These are phyloP conservation scores for Pisolithus marmoratus DNA, from an alignment of 768 basidiomycete species.

Conservation along the genomic window DNA sequence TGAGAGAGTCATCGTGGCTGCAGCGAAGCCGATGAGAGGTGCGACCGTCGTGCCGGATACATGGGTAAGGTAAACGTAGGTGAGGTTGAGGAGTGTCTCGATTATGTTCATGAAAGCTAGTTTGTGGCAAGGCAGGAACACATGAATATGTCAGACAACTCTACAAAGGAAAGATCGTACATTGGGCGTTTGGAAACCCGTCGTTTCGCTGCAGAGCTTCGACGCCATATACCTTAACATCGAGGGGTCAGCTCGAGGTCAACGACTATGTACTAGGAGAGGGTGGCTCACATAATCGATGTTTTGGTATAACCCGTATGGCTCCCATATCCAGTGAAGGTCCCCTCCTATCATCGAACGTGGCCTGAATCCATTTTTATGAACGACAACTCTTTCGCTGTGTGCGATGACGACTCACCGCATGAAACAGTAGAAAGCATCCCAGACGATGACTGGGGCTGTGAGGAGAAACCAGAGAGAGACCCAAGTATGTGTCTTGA, in stretches of 20 bases:
- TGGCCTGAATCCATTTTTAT: constrained; percentile 46
- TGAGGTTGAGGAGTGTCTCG: constrained; percentile 69
- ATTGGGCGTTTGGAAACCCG: constrained; percentile 85
- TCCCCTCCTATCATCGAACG: constrained; percentile 85
- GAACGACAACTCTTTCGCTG: neutral
- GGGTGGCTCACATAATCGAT: constrained; percentile 37
- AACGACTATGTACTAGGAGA: constrained; percentile 5
- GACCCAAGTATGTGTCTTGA: constrained; percentile 52
- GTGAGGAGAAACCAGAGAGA: constrained; percentile 62
- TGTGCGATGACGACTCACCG: constrained; percentile 43
- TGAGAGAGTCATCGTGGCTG: constrained; percentile 71
- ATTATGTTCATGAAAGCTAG: constrained; percentile 73
- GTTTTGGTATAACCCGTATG: constrained; percentile 75
- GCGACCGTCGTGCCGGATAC: constrained; percentile 56
- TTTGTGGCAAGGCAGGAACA: neutral
- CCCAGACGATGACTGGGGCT: constrained; percentile 60
- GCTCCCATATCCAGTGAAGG: constrained; percentile 88
- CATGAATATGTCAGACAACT: neutral
- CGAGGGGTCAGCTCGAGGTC: neutral
- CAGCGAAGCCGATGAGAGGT: constrained; percentile 67
- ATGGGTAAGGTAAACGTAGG: constrained; percentile 74
- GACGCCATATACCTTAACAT: constrained; percentile 62
- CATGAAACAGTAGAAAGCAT: constrained; percentile 76
- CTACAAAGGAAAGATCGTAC: constrained; percentile 35
- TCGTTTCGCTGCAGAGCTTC: constrained; percentile 56